Evolutionary conservation across 495 filamentous ascomycete species (phyloP).

Genomic region (Podospora pseudopauciseta): DNA sequence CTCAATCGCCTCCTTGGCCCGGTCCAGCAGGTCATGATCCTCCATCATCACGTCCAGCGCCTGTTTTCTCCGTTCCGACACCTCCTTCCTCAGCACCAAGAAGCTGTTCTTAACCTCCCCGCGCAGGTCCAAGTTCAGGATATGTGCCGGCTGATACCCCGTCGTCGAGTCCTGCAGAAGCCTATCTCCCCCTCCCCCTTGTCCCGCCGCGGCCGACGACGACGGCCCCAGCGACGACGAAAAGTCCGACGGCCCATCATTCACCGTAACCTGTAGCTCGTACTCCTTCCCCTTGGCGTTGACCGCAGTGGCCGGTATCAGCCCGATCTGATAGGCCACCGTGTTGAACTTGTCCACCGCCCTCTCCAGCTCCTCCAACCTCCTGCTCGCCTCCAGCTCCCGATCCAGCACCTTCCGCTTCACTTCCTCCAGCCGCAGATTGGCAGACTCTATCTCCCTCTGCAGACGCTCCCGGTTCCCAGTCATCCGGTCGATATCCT

Average conservation of each 20-base stretch:
- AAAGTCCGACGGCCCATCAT: constrained; percentile 66
- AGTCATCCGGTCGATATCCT: constrained; percentile 98
- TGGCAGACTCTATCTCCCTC: constrained; percentile 72
- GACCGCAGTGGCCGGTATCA: constrained; percentile 76
- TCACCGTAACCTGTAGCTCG: constrained; percentile 70
- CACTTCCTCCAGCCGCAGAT: constrained; percentile 70
- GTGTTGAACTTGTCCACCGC: constrained; percentile 87
- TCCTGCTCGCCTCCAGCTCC: constrained; percentile 74
- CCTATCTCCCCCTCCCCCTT: constrained; percentile 50
- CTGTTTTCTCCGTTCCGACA: constrained; percentile 76
- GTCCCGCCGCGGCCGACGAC: constrained; percentile 27
- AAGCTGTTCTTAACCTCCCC: constrained; percentile 76
- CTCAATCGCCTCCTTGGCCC: constrained; percentile 89
- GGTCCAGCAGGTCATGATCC: constrained; percentile 84
- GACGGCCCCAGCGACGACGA: constrained; percentile 61
- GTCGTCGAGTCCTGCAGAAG: constrained; percentile 74
- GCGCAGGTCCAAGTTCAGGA: constrained; percentile 81
- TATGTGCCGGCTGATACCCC: constrained; percentile 83
- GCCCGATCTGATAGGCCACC: constrained; percentile 84
- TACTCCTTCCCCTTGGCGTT: constrained; percentile 83
- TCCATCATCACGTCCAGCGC: constrained; percentile 85
- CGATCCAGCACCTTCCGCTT: constrained; percentile 78
- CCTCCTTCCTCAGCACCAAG: constrained; percentile 73
- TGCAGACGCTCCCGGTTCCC: constrained; percentile 87
- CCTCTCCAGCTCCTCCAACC: constrained; percentile 84